Conservation (phyloP, 208 protist species). For the Vickermania spadyakhi region DNA sequence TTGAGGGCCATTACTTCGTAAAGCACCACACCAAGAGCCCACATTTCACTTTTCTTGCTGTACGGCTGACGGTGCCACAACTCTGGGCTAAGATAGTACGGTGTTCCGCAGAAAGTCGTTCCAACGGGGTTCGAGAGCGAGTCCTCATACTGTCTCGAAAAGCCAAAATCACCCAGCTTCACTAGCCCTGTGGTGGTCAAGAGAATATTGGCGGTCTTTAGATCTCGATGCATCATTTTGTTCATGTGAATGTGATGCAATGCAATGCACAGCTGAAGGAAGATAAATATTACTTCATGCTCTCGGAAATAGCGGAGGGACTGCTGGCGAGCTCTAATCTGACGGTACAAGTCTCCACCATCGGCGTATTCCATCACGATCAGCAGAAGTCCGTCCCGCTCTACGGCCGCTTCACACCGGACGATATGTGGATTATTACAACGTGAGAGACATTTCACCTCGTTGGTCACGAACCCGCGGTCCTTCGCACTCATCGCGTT, state of each 20-base stretch:
- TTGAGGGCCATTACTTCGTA: slow-evolving; percentile 81
- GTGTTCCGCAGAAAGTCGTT: slow-evolving; percentile 81
- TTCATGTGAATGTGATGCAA: slow-evolving; percentile 85
- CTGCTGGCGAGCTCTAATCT: slow-evolving; percentile 67
- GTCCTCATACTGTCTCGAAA: slow-evolving; percentile 80
- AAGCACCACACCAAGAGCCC: slow-evolving; percentile 79
- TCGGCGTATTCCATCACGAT: slow-evolving; percentile 87
- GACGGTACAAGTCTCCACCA: slow-evolving; percentile 70
- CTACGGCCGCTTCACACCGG: slow-evolving; percentile 49
- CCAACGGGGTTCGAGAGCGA: slow-evolving; percentile 75
- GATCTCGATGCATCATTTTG: slow-evolving; percentile 85
- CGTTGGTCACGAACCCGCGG: slow-evolving; percentile 88
- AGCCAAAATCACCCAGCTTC: slow-evolving; percentile 86
- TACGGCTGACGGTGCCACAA: slow-evolving; percentile 87
- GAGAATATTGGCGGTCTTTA: slow-evolving; percentile 86
- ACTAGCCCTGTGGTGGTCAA: slow-evolving; percentile 72
- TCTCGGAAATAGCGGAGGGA: slow-evolving; percentile 66
- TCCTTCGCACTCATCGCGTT: slow-evolving; percentile 85
- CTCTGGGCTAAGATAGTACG: slow-evolving; percentile 91
- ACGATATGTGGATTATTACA: slow-evolving; percentile 91
- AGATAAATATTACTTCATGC: slow-evolving; percentile 81
- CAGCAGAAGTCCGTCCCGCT: slow-evolving; percentile 58
- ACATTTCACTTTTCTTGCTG: slow-evolving; percentile 92
- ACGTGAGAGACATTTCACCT: slow-evolving; percentile 87
- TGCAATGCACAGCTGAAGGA: slow-evolving; percentile 74